Conservation (phyloP, 164 flowering plant genomes). For the Vitis amurensis region DNA sequence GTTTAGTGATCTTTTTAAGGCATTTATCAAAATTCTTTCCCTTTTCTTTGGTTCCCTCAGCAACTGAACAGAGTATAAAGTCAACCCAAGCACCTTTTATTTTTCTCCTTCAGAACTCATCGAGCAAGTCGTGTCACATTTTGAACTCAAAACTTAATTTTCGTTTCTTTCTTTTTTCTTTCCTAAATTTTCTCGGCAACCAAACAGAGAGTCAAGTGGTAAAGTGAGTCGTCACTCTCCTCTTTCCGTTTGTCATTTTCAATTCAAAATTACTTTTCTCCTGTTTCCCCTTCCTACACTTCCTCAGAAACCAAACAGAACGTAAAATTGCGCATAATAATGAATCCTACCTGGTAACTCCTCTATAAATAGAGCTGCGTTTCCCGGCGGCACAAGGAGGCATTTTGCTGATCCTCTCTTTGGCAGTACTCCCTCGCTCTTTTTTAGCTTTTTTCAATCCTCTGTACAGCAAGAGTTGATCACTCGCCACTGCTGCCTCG, state of each 20-base stretch:
- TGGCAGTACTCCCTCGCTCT: conserved; percentile 90
- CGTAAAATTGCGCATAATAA: not conserved
- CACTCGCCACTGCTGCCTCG: conserved; percentile 39
- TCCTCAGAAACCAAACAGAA: conserved; percentile 1
- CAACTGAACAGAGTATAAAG: too few species aligned
- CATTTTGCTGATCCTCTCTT: conserved; percentile 97
- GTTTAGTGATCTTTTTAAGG: too few species aligned
- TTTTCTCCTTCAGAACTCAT: too few species aligned
- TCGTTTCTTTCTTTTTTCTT: too few species aligned
- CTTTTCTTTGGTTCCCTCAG: too few species aligned
- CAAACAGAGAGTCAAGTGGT: too few species aligned
- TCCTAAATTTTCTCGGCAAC: too few species aligned
- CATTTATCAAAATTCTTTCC: too few species aligned
- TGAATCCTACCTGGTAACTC: conserved; percentile 80
- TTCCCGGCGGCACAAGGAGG: conserved; percentile 98
- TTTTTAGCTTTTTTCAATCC: conserved; percentile 83
- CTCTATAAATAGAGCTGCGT: conserved; percentile 95
- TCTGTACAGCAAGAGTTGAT: conserved; percentile 52
- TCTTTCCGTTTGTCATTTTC: not conserved
- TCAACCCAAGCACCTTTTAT: too few species aligned
- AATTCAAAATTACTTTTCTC: not conserved
- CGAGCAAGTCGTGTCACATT: too few species aligned
- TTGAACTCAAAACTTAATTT: too few species aligned
- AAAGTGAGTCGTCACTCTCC: not conserved
- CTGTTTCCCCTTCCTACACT: not conserved